phyloP scores from a whole-genome alignment of 23 red algal species.

The Gracilariopsis chorda region DNA sequence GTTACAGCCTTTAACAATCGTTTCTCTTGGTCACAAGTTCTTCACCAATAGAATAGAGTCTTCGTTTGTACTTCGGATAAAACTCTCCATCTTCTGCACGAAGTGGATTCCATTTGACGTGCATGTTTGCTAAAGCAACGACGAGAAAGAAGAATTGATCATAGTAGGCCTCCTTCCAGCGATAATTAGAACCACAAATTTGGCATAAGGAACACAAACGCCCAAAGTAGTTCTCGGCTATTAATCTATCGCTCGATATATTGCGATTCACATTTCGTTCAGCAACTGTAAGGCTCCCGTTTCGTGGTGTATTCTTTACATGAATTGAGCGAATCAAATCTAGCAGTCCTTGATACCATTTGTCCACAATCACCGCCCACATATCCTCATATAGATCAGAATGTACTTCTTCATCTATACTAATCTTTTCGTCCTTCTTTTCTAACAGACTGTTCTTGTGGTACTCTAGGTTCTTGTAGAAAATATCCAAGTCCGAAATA shows the following conservation, averaged over 20 bases:
- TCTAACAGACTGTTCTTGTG: neutral
- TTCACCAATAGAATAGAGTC: no score
- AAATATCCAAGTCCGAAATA: neutral
- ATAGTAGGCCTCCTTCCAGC: neutral
- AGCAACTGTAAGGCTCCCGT: neutral
- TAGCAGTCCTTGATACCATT: neutral
- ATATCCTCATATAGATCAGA: no score
- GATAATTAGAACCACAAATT: neutral
- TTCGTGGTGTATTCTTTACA: neutral
- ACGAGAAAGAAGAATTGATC: neutral
- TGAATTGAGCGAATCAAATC: neutral
- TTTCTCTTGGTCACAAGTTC: no score
- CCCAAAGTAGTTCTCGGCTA: conserved; percentile 16
- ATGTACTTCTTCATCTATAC: no score
- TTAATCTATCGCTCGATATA: neutral
- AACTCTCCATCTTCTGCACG: no score
- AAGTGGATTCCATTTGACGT: neutral
- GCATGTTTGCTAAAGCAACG: neutral
- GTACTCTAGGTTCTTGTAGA: neutral
- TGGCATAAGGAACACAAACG: neutral
- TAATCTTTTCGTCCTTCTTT: neutral
- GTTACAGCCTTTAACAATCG: no score
- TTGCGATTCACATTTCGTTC: neutral
- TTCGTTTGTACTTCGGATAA: no score
- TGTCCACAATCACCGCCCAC: no score